Percentiles rank a stretch among this genome's conserved stretches.
Evolutionary conservation across 257 asterid species (phyloP).

Genomic region (Petunia axillaris): DNA sequence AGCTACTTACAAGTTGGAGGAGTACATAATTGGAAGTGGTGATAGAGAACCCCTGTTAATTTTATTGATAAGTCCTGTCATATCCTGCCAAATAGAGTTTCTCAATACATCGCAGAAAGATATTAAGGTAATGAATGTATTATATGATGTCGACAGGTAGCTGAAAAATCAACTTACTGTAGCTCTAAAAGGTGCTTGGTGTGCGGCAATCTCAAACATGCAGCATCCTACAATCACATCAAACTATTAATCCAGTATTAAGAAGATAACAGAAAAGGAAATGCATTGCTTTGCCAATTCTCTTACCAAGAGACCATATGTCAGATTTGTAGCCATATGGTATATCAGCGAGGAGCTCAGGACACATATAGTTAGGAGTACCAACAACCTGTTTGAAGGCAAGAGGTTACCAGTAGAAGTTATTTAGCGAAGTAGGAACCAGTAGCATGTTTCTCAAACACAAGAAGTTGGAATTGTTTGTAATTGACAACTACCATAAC

Average conservation of each 20-base stretch:
- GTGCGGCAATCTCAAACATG: slow-evolving; percentile 96
- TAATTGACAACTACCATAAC: not conserved
- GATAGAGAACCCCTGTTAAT: slow-evolving; percentile 80
- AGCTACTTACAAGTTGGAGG: slow-evolving; percentile 77
- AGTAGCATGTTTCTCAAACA: not conserved
- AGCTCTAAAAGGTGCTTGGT: slow-evolving; percentile 86
- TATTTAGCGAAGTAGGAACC: not conserved
- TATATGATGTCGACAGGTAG: not conserved
- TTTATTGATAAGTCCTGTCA: slow-evolving; percentile 92
- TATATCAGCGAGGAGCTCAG: slow-evolving; percentile 83
- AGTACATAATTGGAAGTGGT: slow-evolving; percentile 89
- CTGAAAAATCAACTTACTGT: slow-evolving; percentile 56
- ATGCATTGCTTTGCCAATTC: not conserved
- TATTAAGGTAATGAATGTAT: not conserved
- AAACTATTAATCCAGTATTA: not conserved
- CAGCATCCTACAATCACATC: slow-evolving; percentile 69
- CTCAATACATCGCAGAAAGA: slow-evolving; percentile 25
- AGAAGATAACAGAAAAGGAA: slow-evolving; percentile 9
- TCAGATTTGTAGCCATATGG: slow-evolving; percentile 97
- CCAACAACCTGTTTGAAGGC: slow-evolving; percentile 67
- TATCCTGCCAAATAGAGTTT: slow-evolving; percentile 60
- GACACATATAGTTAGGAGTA: slow-evolving; percentile 92
- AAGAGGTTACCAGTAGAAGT: slow-evolving; percentile 14
- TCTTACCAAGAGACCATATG: slow-evolving; percentile 90
- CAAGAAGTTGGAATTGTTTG: not conserved